Conservation (phyloP, 768 basidiomycete species). For the Tulasnella sp. region DNA sequence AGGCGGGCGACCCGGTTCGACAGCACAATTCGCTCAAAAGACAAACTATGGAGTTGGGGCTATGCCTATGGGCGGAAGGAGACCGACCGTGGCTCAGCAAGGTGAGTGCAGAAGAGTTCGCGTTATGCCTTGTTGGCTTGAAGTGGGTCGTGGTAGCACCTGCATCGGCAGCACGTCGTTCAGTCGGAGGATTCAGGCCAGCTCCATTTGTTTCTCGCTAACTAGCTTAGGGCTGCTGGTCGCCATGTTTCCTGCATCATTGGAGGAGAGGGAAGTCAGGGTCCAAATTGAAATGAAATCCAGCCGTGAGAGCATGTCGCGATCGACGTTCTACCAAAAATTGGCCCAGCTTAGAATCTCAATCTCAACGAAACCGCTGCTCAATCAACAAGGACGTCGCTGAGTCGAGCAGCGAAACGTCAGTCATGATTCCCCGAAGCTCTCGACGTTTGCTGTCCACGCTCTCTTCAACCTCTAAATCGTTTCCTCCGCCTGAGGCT, state of each 20-base stretch:
- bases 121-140: background rate
- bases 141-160: background rate
- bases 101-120: background rate
- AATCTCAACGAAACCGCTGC: too few species aligned
- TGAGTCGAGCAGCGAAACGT: too few species aligned
- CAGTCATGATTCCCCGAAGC: background rate
- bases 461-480: conserved; percentile 9
- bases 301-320: too few species aligned
- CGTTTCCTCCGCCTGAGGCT: conserved; percentile 15
- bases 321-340: too few species aligned
- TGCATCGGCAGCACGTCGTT: conserved; percentile 1
- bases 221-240: too few species aligned
- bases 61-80: background rate
- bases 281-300: too few species aligned
- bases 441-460: conserved; percentile 8
- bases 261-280: too few species aligned
- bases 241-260: too few species aligned
- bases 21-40: background rate
- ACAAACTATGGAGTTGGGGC: background rate
- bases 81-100: background rate
- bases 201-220: conserved; percentile 1
- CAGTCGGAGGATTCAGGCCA: conserved; percentile 6
- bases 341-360: too few species aligned
- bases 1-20: background rate
- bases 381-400: too few species aligned